Percentiles rank a stretch among this genome's conserved stretches.
Conservation (phyloP, 108 stramenopile genomes). For the Cafeteria roenbergensis region DNA sequence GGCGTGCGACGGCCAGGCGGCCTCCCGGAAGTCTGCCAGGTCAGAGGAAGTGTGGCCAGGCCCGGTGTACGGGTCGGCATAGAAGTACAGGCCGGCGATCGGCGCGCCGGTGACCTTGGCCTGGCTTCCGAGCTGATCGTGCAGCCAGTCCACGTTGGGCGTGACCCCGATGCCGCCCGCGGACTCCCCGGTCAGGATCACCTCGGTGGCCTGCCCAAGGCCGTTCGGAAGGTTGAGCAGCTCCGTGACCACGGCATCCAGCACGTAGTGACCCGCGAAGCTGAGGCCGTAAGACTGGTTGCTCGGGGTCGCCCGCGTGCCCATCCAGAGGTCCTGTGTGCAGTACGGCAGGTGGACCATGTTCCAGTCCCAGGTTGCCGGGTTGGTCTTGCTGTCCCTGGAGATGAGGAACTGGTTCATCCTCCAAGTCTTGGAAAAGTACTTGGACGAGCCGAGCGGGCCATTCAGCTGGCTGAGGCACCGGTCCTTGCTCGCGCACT, state of each 20-base stretch:
- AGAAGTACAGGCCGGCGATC: slow-evolving; percentile 15
- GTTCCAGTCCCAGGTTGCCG: slow-evolving; percentile 11
- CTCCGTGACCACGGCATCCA: not conserved
- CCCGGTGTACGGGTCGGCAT: slow-evolving; percentile 10
- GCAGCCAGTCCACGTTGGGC: slow-evolving; percentile 12
- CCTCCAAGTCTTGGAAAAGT: not conserved
- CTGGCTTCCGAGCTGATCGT: not conserved
- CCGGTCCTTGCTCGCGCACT: slow-evolving; percentile 2
- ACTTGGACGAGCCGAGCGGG: not conserved
- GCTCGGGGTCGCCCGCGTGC: not conserved
- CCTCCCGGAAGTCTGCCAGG: slow-evolving; percentile 15
- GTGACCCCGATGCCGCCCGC: slow-evolving; percentile 17
- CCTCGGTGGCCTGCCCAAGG: slow-evolving; percentile 5
- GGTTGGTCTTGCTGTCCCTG: slow-evolving; percentile 1
- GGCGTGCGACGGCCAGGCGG: slow-evolving; percentile 8
- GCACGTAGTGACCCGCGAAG: not conserved
- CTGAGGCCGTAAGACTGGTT: not conserved
- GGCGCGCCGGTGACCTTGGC: slow-evolving; percentile 5
- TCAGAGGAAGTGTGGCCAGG: slow-evolving; percentile 1
- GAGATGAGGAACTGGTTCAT: not conserved
- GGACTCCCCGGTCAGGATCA: slow-evolving; percentile 6
- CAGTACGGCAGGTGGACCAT: slow-evolving; percentile 4
- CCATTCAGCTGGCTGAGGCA: not conserved
- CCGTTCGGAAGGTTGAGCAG: not conserved
- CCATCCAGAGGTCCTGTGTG: slow-evolving; percentile 12